Base-by-base conservation (phyloP, 768 basidiomycete genomes). In the Rubroboletus pulcherrimus region DNA sequence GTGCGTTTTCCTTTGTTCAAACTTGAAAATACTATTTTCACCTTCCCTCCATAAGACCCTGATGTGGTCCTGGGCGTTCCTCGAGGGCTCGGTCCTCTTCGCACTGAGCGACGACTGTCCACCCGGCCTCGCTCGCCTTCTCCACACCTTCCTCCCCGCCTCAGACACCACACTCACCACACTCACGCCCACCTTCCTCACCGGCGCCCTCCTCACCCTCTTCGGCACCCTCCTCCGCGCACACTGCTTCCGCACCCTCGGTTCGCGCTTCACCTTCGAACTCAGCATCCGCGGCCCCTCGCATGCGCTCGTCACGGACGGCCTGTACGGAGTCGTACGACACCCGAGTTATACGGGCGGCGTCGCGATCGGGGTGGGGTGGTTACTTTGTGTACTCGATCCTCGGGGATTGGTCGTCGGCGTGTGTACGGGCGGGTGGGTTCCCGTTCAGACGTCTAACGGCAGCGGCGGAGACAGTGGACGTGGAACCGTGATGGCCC, bases 301-400 rank as follows among this genome's bases (percentile, higher is more conserved):
- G 1, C 68, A 64, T n/a, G 33, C 45, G 35, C 65, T 73, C 53
- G 56, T 73, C 30, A 72, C 66, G 4, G 7, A 42, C 0, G 70
- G 68, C 1, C 57, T 52, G 19, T 73, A 73, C 55, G 8, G 57
- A 10, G 12, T 65, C 49, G 66, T 73, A 4, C 65, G 72, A 1
- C 72, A 73, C 54, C 72, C 72, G 6, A 64, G 63, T 19, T 72
- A 73, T 43, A 61, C 60, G 1, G 71, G 52, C 5, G 7, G 2
- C 0, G 0, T 49, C 0, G 17, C 5, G 9, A 17, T 58, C n/a
- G 17, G 11, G 7, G 0, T 55, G 0, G 67, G 67, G 0, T 34
- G 39, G 35, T 0, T 55, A 0, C 8, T 63, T 1, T 59, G 54
- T 14, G 9, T 55, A 10, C 30, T 64, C 15, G 59, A 60, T 24